phyloP scores from a whole-genome alignment of 2,329 filamentous ascomycete genomes.

The Ramularia endophylla region DNA sequence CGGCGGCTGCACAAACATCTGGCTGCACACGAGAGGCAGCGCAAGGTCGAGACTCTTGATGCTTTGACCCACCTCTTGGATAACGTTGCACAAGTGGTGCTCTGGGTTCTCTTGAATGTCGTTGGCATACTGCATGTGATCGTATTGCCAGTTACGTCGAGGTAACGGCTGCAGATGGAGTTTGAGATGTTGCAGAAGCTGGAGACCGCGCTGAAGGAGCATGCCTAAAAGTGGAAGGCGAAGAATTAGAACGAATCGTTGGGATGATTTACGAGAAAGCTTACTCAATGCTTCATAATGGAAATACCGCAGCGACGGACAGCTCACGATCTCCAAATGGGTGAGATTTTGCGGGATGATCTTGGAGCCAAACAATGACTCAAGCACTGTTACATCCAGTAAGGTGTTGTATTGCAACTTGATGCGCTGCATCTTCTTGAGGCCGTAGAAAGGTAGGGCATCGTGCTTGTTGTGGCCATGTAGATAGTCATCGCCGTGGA shows the following conservation, averaged over 20 bases:
- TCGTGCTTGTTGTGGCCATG: not conserved
- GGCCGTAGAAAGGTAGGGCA: conserved; percentile 9
- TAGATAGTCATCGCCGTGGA: not conserved
- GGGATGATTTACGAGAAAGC: too few species aligned
- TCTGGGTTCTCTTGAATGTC: conserved; percentile 14
- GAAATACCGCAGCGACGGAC: conserved; percentile 9
- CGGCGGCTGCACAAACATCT: conserved; percentile 10
- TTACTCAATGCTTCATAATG: conserved; percentile 7
- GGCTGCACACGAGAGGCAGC: conserved; percentile 18
- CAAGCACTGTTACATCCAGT: conserved; percentile 6
- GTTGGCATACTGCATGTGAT: conserved; percentile 2
- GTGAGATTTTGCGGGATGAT: conserved; percentile 17
- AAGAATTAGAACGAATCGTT: too few species aligned
- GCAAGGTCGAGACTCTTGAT: conserved; percentile 20
- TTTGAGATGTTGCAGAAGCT: conserved; percentile 15
- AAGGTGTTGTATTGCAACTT: conserved; percentile 7
- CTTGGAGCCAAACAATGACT: conserved; percentile 12
- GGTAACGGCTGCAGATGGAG: conserved; percentile 11
- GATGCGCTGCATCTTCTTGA: conserved; percentile 16
- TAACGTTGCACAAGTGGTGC: conserved; percentile 19
- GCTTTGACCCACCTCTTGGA: conserved; percentile 12
- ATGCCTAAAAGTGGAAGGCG: too few species aligned
- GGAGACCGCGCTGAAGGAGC: conserved; percentile 14
- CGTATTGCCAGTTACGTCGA: not conserved
- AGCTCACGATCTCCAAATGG: conserved; percentile 18